Base-by-base conservation (phyloP, 1,284 basidiomycete species). In the Ceratobasidium papillatum region DNA sequence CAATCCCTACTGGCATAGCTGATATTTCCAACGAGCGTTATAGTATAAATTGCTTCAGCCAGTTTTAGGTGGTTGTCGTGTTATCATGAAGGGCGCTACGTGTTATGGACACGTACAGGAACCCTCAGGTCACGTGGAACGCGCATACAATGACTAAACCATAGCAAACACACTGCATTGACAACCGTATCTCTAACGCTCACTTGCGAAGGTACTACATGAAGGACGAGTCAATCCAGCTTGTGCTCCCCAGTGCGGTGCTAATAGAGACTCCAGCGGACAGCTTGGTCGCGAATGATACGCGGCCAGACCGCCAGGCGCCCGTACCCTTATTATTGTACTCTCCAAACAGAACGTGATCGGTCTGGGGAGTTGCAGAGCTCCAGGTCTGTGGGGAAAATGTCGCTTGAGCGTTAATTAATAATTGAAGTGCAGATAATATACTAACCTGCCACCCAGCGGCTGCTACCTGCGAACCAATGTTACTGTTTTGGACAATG, bases 1-100 rank as follows among this genome's bases (percentile, higher is more conserved):
- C 92, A 76, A 93, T 87, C 75, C 90, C 91, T 73, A 91, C 90
- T 27, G 90, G 90, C 92, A 93, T 93, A 52, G 25, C 47, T 61
- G 12, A 11, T 25, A 25, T n/a, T 9, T 1, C 27, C 19, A 14
- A 34, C 38, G 25, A 38, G 17, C 51, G 27, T n/a, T 58, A 22
- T 30, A 25, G 36, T 12, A 3, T 47, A 47, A 17, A 47, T 11
- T 41, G 25, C 25, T 30, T 14, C 36, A 56, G 51, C 36, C 19
- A 9, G 27, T 36, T n/a, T 36, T 17, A 38, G 43, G 34, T 52
- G 43, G 69, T 72, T 36, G 69, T 72, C 58, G 69, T 72, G 58
- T 47, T 45, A 49, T 72, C 56, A 49, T 58, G 56, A 59, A 34
- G 56, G 25, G 4, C 36, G 32, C 32, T 30, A 41, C 45, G 69